Base-by-base conservation (phyloP, 2,329 filamentous ascomycete species). In the Amylocarpus encephaloides region DNA sequence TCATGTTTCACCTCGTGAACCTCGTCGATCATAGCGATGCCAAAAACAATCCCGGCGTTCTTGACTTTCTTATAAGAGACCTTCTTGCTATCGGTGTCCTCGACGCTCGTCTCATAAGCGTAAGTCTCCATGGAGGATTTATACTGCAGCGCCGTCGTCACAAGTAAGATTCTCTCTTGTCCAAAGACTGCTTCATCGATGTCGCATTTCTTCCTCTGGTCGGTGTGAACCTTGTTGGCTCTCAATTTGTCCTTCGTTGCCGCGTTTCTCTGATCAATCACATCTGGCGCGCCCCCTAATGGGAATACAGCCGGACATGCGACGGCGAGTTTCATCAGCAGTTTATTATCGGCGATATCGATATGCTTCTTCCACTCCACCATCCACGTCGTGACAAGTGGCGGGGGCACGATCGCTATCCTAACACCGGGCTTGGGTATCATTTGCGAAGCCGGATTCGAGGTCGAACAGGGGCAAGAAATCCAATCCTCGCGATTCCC, bases 1-100 rank as follows among this genome's bases (percentile, higher is more conserved):
- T 47, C 39, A 15, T 15, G n/a, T 12, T 19, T 39, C 22, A 29
- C 6, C 26, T 59, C 58, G 35, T 60, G 58, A 19, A 40, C 56
- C 41, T 60, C 58, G 46, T 60, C 58, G 6, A 56, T 46, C 52
- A 56, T 54, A 3, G 56, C 56, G 33, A 60, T 56, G n/a, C 58
- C 58, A 35, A 59, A 54, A 2, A 55, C 52, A n/a, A 59, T 49
- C 5, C 47, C 43, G 19, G 35, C n/a, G 13, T 39, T 45, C 16
- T 46, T 42, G 2, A 42, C 29, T 5, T 33, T 43, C 30, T 38
- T 44, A 29, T 18, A 16, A 29, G 13, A 11, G 22, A 12, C 18
- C 30, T 36, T 44, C 11, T 26, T 41, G 6, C 43, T 16, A 3
- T 33, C 12, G 22, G 34, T 39, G 39, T 18, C 16, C 16, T 13